These are phyloP conservation scores for Diutina mesorugosa DNA, from an alignment of 1,139 yeast species.

Conservation along the genomic window DNA sequence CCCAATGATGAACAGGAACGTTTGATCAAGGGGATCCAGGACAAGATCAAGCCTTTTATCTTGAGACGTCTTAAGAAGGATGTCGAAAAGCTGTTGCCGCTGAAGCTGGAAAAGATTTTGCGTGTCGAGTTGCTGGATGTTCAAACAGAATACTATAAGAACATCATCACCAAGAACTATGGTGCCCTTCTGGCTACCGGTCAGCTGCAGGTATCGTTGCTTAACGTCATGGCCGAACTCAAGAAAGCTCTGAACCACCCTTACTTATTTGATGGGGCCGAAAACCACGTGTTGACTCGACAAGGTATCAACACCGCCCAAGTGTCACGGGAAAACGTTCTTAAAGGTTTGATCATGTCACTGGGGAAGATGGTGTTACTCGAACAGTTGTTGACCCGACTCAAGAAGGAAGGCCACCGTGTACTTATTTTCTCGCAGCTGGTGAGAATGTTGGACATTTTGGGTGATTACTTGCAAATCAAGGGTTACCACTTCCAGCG, in stretches of 20 bases:
- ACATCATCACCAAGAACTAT: conserved; percentile 83
- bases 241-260: conserved; percentile 98
- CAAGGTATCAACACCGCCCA: conserved; percentile 15
- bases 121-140: conserved; percentile 91
- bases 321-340: conserved; percentile 56
- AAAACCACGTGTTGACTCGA: conserved; percentile 61
- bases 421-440: conserved; percentile 91
- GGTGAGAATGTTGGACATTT: conserved; percentile 91
- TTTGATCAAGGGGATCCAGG: conserved; percentile 76
- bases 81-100: conserved; percentile 91
- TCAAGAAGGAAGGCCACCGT: conserved; percentile 89
- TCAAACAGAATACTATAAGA: conserved; percentile 91
- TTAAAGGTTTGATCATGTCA: conserved; percentile 91
- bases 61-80: conserved; percentile 89
- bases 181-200: conserved; percentile 76
- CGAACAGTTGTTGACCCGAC: conserved; percentile 74
- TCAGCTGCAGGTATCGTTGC: conserved; percentile 57
- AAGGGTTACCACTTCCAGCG: conserved; percentile 90
- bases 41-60: conserved; percentile 79
- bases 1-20: conserved; percentile 52
- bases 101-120: conserved; percentile 86
- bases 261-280: conserved; percentile 87
- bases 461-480: conserved; percentile 84
- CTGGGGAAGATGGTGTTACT: conserved; percentile 95
- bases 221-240: conserved; percentile 89